Evolutionary conservation across 2,329 filamentous ascomycete genomes (phyloP).

Genomic region (Bertia moriformis): DNA sequence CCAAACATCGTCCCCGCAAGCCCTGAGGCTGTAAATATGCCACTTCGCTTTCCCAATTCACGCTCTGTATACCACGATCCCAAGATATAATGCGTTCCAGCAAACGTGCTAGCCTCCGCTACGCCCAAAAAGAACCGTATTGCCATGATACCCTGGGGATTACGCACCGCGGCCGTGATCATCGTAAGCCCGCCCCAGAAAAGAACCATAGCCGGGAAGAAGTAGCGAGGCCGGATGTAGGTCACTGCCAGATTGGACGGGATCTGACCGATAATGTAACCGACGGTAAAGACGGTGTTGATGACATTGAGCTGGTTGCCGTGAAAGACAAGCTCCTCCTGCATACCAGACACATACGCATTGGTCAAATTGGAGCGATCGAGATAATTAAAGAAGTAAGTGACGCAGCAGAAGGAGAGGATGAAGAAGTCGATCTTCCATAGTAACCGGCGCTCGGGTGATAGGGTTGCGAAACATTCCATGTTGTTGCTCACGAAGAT

Average conservation of each 20-base stretch:
- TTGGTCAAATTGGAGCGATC: conserved; percentile 35
- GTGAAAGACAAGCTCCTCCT: conserved; percentile 30
- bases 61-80: conserved; percentile 44
- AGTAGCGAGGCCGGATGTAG: conserved; percentile 46
- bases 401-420: conserved; percentile 46
- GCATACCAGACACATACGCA: conserved; percentile 38
- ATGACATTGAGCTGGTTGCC: conserved; percentile 36
- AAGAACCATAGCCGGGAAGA: conserved; percentile 49
- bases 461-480: conserved; percentile 13
- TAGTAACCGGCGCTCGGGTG: conserved; percentile 30
- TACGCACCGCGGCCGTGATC: conserved; percentile 35
- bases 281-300: conserved; percentile 31
- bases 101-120: conserved; percentile 39
- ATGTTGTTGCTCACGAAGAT: conserved; percentile 3
- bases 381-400: conserved; percentile 29
- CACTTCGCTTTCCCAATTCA: conserved; percentile 47
- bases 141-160: conserved; percentile 39
- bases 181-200: conserved; percentile 51
- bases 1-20: conserved; percentile 46
- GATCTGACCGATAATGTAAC: conserved; percentile 34
- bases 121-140: conserved; percentile 42
- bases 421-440: conserved; percentile 52
- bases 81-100: conserved; percentile 42
- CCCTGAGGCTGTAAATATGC: conserved; percentile 44
- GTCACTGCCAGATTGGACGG: conserved; percentile 47